phyloP scores from a whole-genome alignment of 2,329 filamentous ascomycete species.

The Stachybotrys elegans region DNA sequence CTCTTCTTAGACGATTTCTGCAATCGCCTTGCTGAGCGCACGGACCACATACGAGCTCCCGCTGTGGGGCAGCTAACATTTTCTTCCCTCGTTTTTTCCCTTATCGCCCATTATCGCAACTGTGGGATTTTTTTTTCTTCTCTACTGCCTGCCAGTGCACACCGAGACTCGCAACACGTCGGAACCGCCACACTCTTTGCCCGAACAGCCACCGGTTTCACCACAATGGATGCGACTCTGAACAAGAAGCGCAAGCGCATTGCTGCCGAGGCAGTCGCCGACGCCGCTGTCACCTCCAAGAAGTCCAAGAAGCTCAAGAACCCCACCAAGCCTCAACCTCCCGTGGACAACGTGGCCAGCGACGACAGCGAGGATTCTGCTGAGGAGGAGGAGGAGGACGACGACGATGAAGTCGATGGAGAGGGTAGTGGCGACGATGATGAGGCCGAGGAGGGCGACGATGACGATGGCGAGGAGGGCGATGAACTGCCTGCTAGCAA shows the following conservation, averaged over 20 bases:
- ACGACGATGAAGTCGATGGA: constrained; percentile 11
- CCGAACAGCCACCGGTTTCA: constrained; percentile 9
- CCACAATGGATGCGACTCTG: constrained; percentile 27
- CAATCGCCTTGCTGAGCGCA: too few species aligned
- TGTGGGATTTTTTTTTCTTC: constrained; percentile 16
- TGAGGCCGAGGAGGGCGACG: constrained; percentile 19
- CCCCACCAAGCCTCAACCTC: constrained; percentile 20
- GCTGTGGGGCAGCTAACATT: too few species aligned
- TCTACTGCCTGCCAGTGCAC: constrained; percentile 18
- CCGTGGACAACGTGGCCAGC: constrained; percentile 16
- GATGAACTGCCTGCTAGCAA: constrained; percentile 30
- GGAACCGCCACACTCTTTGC: constrained; percentile 7
- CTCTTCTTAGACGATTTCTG: too few species aligned
- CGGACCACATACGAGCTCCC: too few species aligned
- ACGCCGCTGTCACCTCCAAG: constrained; percentile 21
- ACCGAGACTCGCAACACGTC: constrained; percentile 14
- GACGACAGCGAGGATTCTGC: constrained; percentile 17
- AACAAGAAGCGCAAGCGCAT: constrained; percentile 42
- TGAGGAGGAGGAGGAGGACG: constrained; percentile 20
- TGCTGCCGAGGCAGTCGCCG: constrained; percentile 24
- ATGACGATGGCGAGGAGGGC: constrained; percentile 21
- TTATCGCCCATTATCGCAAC: background rate
- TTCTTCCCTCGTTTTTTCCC: too few species aligned
- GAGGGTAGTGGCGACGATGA: constrained; percentile 1
- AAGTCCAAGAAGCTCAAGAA: constrained; percentile 40